Evolutionary conservation across 2,329 filamentous ascomycete species (phyloP).

Genomic region (Cercospora sp.): DNA sequence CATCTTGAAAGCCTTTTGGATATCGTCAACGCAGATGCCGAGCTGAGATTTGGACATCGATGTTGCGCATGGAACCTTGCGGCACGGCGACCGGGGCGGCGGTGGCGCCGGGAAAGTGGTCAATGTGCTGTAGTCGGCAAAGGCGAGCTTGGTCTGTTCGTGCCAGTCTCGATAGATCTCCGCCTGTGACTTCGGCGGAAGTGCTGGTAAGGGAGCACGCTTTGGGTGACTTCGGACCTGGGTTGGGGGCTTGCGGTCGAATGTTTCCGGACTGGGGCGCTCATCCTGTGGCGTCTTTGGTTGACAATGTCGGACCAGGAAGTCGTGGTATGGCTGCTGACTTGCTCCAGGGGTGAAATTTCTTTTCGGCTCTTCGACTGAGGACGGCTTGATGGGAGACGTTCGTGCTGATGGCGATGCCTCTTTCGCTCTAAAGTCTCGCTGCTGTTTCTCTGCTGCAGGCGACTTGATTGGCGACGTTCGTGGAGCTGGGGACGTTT

Average conservation of each 20-base stretch:
- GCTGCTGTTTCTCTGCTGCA: neutral
- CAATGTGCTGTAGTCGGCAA: conserved; percentile 13
- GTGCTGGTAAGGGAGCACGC: neutral
- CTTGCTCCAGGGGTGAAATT: neutral
- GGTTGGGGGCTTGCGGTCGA: neutral
- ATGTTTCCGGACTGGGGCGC: neutral
- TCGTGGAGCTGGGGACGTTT: neutral
- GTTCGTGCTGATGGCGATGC: neutral
- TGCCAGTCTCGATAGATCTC: conserved; percentile 15
- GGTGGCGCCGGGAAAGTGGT: conserved; percentile 13
- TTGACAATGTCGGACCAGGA: neutral
- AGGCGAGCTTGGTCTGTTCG: conserved; percentile 9
- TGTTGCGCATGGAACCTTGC: neutral
- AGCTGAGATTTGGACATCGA: neutral
- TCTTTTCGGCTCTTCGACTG: neutral
- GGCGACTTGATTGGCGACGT: neutral
- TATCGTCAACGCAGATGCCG: conserved; percentile 11
- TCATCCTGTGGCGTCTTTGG: neutral
- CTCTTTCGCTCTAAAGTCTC: neutral
- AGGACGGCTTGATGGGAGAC: neutral
- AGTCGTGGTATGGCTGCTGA: neutral
- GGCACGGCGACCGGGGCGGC: neutral
- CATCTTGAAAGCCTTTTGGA: conserved; percentile 8
- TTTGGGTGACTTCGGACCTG: neutral
- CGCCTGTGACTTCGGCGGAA: neutral